phyloP scores from a whole-genome alignment of 768 basidiomycete genomes.

The Mycena haematopus region DNA sequence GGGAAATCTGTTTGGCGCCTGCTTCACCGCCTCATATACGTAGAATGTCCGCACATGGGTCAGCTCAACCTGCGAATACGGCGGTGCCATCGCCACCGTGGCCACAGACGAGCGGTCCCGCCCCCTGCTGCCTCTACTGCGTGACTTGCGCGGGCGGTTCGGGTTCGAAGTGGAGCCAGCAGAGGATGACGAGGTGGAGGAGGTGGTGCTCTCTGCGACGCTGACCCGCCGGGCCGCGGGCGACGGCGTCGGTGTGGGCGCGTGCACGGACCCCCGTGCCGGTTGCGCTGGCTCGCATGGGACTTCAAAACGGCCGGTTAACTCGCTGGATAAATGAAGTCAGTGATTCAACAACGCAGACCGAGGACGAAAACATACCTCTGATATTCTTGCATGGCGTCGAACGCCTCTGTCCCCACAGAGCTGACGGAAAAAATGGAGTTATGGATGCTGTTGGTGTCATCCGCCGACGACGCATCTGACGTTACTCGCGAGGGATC shows the following conservation, averaged over 20 bases:
- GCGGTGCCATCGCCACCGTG: conserved; percentile 26
- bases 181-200: not conserved
- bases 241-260: not conserved
- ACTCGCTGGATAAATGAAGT: conserved; percentile 9
- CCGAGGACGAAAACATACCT: conserved; percentile 4
- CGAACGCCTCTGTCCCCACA: conserved; percentile 27
- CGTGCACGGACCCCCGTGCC: not conserved
- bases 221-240: conserved; percentile 2
- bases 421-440: conserved; percentile 28
- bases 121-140: conserved; percentile 25
- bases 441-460: conserved; percentile 18
- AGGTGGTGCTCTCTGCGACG: not conserved
- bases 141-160: conserved; percentile 15
- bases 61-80: conserved; percentile 34
- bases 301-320: conserved; percentile 8
- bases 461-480: conserved; percentile 11
- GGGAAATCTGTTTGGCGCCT: not conserved
- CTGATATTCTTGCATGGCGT: conserved; percentile 33
- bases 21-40: conserved; percentile 34
- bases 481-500: conserved; percentile 21
- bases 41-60: conserved; percentile 37
- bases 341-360: not conserved
- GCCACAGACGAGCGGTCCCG: conserved; percentile 17
- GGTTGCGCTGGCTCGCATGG: not conserved
- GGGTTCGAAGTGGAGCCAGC: conserved; percentile 2